Evolutionary conservation across 225 moss, liverwort and hornwort genomes (phyloP).

Genomic region (Neckera pumila): DNA sequence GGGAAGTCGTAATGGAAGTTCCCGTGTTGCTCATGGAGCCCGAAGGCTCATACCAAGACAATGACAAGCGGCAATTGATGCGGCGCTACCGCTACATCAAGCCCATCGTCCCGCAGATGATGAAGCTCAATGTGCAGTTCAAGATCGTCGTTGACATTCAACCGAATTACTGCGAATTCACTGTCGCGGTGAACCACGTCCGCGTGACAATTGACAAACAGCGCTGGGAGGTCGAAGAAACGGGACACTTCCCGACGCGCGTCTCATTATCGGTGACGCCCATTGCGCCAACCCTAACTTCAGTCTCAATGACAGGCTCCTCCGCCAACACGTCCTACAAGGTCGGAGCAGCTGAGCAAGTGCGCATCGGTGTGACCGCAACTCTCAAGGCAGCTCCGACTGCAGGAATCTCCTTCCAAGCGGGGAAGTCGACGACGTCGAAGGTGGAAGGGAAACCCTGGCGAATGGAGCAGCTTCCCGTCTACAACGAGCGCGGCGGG

Average conservation of each 20-base stretch:
- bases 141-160: conserved; percentile 9
- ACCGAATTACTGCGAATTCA: conserved; percentile 21
- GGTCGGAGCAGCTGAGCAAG: conserved; percentile 18
- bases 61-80: not conserved
- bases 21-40: conserved; percentile 17
- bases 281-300: not conserved
- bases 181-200: conserved; percentile 16
- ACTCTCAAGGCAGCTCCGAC: conserved; percentile 13
- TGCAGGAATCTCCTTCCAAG: conserved; percentile 10
- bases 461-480: conserved; percentile 34
- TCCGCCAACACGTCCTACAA: conserved; percentile 14
- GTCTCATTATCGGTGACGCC: conserved; percentile 13
- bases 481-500: conserved; percentile 26
- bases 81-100: conserved; percentile 23
- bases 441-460: conserved; percentile 35
- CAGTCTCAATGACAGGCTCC: conserved; percentile 32
- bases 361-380: conserved; percentile 5
- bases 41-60: conserved; percentile 22
- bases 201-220: conserved; percentile 17
- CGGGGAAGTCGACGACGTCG: not conserved
- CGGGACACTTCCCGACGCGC: conserved; percentile 31
- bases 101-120: conserved; percentile 12
- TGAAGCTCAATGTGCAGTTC: conserved; percentile 33
- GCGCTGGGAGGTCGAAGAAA: conserved; percentile 12
- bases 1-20: conserved; percentile 30